Base-by-base conservation (phyloP, 352 stramenopile genomes). In the Phytophthora palmivora region DNA sequence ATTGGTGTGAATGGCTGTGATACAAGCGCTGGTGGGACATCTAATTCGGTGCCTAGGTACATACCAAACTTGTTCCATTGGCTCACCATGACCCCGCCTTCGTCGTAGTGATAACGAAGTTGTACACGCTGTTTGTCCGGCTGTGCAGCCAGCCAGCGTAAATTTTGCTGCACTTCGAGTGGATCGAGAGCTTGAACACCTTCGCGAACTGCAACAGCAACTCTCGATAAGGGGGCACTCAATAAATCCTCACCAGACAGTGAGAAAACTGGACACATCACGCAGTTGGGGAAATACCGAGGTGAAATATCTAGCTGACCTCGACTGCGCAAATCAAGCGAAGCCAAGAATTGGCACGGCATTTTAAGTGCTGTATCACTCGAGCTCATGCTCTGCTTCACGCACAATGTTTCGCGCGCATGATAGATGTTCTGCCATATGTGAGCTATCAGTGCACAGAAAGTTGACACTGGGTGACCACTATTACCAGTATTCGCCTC, bases 21-120 rank as follows among this genome's bases (percentile, higher is more conserved):
- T 7, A 72, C 63, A 32, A 72, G 63, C 16, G 33, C 36, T 41
- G 63, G 56, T 2, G 49, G 21, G 4, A 56, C 42, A 42, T 72
- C 63, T 5, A 72, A 38, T 33, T 61, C 41, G n/a, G 34, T 51
- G 22, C 56, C 57, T 30, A 22, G 28, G 36, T 72, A 72, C 63
- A 72, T 67, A 14, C 56, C 57, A 21, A 72, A 72, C 50, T 72
- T 72, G 49, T 41, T 72, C 63, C 63, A 72, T 41, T 65, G 47
- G 11, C 54, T 72, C 48, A 72, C 36, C 36, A 63, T 44, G 3
- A 72, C 28, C 4, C 56, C 56, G 4, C 41, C 63, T 52, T 62
- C 37, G 10, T 64, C 39, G 38, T 58, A 56, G 26, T 32, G 47
- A 45, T 63, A 67, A 12, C 44, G 16, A 38, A 72, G 47, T 30